Percentiles rank a stretch among this genome's conserved stretches.
Conservation (phyloP, 2,329 filamentous ascomycete genomes). For the Neofusicoccum sp. region DNA sequence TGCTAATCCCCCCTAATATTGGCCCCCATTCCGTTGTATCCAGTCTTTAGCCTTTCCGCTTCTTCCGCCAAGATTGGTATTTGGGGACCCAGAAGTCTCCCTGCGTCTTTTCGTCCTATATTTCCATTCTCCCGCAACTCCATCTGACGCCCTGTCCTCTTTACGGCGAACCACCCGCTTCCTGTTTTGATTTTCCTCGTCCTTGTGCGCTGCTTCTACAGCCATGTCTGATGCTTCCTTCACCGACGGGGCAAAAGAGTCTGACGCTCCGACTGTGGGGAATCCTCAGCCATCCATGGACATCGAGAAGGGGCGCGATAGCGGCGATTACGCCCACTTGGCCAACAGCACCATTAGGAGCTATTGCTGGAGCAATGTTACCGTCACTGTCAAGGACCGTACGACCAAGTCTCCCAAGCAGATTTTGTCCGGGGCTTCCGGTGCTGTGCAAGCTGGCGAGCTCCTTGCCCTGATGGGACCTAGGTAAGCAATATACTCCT, state of each 20-base stretch:
- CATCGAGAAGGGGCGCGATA: slow-evolving; percentile 45
- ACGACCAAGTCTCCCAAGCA: slow-evolving; percentile 61
- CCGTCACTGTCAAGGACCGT: slow-evolving; percentile 70
- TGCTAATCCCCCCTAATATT: too few relatives aligned
- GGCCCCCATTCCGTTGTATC: too few relatives aligned
- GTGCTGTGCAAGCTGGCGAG: slow-evolving; percentile 66
- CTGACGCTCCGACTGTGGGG: background rate
- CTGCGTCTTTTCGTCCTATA: too few relatives aligned
- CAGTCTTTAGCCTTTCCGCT: too few relatives aligned
- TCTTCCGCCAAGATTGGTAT: too few relatives aligned
- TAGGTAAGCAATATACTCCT: slow-evolving; percentile 40
- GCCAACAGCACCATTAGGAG: slow-evolving; percentile 62
- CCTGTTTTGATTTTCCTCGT: too few relatives aligned
- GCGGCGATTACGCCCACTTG: slow-evolving; percentile 52
- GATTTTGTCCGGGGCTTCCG: slow-evolving; percentile 63
- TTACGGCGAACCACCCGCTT: too few relatives aligned
- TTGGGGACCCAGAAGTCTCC: too few relatives aligned
- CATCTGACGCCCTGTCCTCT: too few relatives aligned
- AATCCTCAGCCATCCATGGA: slow-evolving; percentile 25
- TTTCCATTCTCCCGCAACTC: too few relatives aligned
- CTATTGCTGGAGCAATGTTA: slow-evolving; percentile 66
- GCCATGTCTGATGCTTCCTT: background rate
- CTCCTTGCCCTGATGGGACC: slow-evolving; percentile 81
- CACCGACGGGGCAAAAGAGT: background rate
- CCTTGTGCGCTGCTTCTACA: too few relatives aligned